Percentiles rank a stretch among this genome's conserved stretches.
Evolutionary conservation across 805 yeast species (phyloP).

Genomic region (Metschnikowia reukaufii): DNA sequence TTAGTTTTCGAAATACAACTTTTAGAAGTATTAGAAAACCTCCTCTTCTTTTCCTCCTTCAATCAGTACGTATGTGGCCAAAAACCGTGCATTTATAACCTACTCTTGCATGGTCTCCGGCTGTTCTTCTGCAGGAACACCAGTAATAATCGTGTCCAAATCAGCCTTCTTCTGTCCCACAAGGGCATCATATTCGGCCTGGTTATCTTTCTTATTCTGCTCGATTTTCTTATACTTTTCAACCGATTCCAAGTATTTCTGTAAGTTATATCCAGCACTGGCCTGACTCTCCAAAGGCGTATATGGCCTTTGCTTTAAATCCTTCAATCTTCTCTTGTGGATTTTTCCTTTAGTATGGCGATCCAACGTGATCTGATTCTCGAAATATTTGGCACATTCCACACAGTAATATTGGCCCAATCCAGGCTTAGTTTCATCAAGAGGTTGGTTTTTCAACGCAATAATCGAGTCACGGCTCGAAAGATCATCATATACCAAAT

Average conservation of each 20-base stretch:
- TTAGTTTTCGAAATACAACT: too few species aligned
- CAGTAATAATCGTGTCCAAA: slow-evolving; percentile 38
- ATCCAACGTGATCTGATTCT: slow-evolving; percentile 68
- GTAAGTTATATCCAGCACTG: slow-evolving; percentile 77
- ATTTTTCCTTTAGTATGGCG: slow-evolving; percentile 73
- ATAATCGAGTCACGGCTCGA: slow-evolving; percentile 61
- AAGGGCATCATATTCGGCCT: slow-evolving; percentile 41
- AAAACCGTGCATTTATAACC: not conserved
- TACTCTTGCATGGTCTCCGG: slow-evolving; percentile 9
- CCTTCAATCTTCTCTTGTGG: slow-evolving; percentile 85
- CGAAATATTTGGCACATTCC: slow-evolving; percentile 91
- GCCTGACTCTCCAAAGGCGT: slow-evolving; percentile 88
- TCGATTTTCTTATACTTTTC: slow-evolving; percentile 55
- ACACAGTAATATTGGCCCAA: slow-evolving; percentile 92
- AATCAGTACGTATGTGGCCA: too few species aligned
- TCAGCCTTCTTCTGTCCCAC: slow-evolving; percentile 38
- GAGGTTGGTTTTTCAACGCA: slow-evolving; percentile 71
- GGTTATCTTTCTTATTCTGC: slow-evolving; percentile 39
- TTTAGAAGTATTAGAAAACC: not conserved
- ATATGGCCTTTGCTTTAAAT: slow-evolving; percentile 75
- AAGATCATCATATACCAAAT: slow-evolving; percentile 76
- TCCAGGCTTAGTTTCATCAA: slow-evolving; percentile 91
- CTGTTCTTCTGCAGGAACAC: slow-evolving; percentile 26
- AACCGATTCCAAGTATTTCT: slow-evolving; percentile 62
- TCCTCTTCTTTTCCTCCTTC: not conserved